phyloP scores from a whole-genome alignment of 352 stramenopile species.

The Plasmopara viticola region DNA sequence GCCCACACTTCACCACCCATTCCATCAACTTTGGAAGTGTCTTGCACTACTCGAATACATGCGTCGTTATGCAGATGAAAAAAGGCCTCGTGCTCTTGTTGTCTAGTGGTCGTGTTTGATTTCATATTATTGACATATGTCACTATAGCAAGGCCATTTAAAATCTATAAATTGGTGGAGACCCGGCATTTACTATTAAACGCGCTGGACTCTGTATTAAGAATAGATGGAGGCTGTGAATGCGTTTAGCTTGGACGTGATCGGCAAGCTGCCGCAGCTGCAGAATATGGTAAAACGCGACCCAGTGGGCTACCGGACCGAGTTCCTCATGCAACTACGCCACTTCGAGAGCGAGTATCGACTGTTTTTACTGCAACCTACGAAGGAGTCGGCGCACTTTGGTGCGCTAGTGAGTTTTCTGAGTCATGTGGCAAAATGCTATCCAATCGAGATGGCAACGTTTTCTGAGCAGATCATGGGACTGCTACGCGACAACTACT shows the following conservation, averaged over 20 bases:
- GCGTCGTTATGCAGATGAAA: slow-evolving; percentile 19
- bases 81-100: slow-evolving; percentile 33
- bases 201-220: not conserved
- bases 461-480: slow-evolving; percentile 91
- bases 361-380: slow-evolving; percentile 91
- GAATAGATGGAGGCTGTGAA: slow-evolving; percentile 54
- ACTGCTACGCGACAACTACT: slow-evolving; percentile 87
- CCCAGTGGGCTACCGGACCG: slow-evolving; percentile 91
- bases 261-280: slow-evolving; percentile 91
- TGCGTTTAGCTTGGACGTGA: slow-evolving; percentile 77
- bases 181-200: not conserved
- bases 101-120: not conserved
- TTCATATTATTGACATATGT: not conserved
- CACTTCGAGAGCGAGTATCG: slow-evolving; percentile 95
- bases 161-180: slow-evolving; percentile 20
- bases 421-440: slow-evolving; percentile 88
- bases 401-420: slow-evolving; percentile 96
- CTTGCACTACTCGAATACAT: slow-evolving; percentile 38
- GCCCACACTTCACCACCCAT: slow-evolving; percentile 56
- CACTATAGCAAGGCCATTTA: slow-evolving; percentile 5
- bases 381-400: slow-evolving; percentile 90
- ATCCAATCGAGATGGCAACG: slow-evolving; percentile 75
- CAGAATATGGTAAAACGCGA: slow-evolving; percentile 99
- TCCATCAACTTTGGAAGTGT: slow-evolving; percentile 48
- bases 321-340: slow-evolving; percentile 96